These are phyloP conservation scores for Teunomyces gatunensis DNA, from an alignment of 805 yeast species.

Conservation along the genomic window DNA sequence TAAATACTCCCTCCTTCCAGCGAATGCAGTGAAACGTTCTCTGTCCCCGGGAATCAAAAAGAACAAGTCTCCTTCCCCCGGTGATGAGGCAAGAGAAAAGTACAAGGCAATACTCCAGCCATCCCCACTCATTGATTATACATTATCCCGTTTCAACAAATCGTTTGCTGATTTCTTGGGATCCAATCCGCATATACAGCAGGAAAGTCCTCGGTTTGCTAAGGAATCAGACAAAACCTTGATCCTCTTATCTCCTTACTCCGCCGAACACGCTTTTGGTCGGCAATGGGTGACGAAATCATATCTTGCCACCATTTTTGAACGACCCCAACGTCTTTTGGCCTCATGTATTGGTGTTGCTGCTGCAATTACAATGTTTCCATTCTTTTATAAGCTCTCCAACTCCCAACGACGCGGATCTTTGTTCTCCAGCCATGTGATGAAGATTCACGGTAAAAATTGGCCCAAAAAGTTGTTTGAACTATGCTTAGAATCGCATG, in stretches of 20 bases:
- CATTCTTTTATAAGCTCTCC: constrained; percentile 52
- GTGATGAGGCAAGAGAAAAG: constrained; percentile 9
- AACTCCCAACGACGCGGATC: constrained; percentile 49
- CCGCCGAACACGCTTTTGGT: constrained; percentile 70
- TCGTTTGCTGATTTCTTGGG: constrained; percentile 43
- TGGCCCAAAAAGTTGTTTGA: constrained; percentile 65
- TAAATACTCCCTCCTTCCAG: constrained; percentile 27
- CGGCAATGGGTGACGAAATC: constrained; percentile 73
- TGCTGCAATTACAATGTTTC: constrained; percentile 68
- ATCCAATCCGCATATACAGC: constrained; percentile 42
- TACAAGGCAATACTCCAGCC: constrained; percentile 33
- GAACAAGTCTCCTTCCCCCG: constrained; percentile 7
- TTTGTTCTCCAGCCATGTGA: constrained; percentile 57
- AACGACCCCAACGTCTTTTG: constrained; percentile 74
- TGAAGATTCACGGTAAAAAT: constrained; percentile 66
- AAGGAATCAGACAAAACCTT: constrained; percentile 47
- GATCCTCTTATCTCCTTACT: constrained; percentile 64
- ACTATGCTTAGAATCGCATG: constrained; percentile 58
- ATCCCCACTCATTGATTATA: constrained; percentile 34
- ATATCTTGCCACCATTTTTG: constrained; percentile 68
- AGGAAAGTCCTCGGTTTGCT: constrained; percentile 37
- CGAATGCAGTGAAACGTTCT: constrained; percentile 2
- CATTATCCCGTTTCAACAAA: constrained; percentile 34
- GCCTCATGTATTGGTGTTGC: constrained; percentile 79
- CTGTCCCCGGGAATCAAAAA: constrained; percentile 3